Percentiles rank a stretch among this genome's conserved stretches.
phyloP scores from a whole-genome alignment of 148 eudicot species.

The Rhododendron molle region DNA sequence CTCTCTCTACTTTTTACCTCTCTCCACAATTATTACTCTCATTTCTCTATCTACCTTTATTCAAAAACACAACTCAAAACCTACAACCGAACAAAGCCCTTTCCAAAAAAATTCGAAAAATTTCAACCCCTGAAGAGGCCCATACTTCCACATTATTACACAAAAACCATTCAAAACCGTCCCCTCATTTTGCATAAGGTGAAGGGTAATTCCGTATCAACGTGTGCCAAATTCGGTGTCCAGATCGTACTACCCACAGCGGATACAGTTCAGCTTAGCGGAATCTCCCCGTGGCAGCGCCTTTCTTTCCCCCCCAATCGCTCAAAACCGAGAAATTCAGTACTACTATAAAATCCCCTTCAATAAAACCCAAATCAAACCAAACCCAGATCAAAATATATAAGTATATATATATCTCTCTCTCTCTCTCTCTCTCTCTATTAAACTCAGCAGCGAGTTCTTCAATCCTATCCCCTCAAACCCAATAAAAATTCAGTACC shows the following conservation, averaged over 20 bases:
- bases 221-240: background rate
- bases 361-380: background rate
- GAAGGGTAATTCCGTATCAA: background rate
- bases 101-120: too few relatives aligned
- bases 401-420: too few relatives aligned
- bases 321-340: background rate
- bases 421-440: background rate
- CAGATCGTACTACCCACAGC: background rate
- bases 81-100: too few relatives aligned
- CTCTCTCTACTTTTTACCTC: too few relatives aligned
- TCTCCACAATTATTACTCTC: too few relatives aligned
- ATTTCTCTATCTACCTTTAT: too few relatives aligned
- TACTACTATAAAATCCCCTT: background rate
- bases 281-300: constrained; percentile 7
- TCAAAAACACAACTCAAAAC: too few relatives aligned
- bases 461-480: background rate
- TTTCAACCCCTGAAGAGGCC: background rate
- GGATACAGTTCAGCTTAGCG: constrained; percentile 1
- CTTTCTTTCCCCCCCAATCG: background rate
- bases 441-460: background rate
- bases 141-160: background rate
- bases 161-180: background rate
- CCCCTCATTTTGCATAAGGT: background rate
- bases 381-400: constrained; percentile 4
- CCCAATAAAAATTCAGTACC: background rate